Evolutionary conservation across 352 stramenopile genomes (phyloP).

Genomic region (Lagenidium giganteum): DNA sequence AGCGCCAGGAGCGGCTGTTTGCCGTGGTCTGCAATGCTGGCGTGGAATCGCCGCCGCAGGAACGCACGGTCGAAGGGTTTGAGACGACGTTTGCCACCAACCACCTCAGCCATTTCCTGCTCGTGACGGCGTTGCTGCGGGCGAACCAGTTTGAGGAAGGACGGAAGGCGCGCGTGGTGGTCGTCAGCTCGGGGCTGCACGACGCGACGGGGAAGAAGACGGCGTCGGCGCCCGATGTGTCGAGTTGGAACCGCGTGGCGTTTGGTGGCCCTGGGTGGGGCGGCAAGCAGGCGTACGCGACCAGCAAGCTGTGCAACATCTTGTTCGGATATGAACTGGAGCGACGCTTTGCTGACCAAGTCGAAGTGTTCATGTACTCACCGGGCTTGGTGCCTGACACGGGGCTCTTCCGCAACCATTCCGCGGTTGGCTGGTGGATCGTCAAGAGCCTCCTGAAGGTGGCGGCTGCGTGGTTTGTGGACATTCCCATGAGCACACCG

Average conservation of each 20-base stretch:
- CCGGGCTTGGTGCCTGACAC: conserved; percentile 31
- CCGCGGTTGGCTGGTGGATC: conserved; percentile 14
- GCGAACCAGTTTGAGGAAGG: conserved; percentile 12
- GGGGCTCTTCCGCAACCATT: conserved; percentile 31
- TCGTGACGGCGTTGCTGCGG: conserved; percentile 22
- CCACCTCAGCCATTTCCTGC: conserved; percentile 33
- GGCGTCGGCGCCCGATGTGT: conserved; percentile 18
- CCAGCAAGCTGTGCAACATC: conserved; percentile 39
- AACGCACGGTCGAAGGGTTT: conserved; percentile 20
- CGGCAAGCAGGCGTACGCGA: conserved; percentile 23
- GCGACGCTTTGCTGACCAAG: conserved; percentile 14
- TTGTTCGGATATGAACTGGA: conserved; percentile 36
- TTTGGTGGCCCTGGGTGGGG: conserved; percentile 18
- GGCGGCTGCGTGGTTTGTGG: conserved; percentile 13
- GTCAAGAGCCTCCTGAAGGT: conserved; percentile 26
- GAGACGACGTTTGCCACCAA: conserved; percentile 38
- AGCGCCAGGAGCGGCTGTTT: conserved; percentile 20
- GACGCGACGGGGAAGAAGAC: conserved; percentile 6
- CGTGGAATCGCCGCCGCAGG: conserved; percentile 19
- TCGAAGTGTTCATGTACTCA: conserved; percentile 31
- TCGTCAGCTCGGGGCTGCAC: conserved; percentile 30
- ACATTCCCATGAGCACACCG: conserved; percentile 20
- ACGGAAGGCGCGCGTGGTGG: conserved; percentile 20
- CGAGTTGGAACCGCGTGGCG: conserved; percentile 25
- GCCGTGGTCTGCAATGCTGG: conserved; percentile 32